Conservation (phyloP, 2,329 filamentous ascomycete genomes). For the Dryadomyces quercus-mongolicae region DNA sequence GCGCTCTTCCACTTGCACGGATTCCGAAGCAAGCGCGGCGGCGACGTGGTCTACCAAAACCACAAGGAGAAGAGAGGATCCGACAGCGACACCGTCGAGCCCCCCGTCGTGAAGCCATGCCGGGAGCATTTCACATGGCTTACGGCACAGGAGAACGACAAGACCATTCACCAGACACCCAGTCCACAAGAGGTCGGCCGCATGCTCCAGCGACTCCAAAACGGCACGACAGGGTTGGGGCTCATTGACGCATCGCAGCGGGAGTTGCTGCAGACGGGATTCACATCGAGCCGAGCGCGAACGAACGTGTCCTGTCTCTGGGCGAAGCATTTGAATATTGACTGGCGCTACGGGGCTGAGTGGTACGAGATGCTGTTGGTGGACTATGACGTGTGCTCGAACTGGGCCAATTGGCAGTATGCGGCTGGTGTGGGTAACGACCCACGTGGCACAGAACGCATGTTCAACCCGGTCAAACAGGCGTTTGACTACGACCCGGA, state of each 20-base stretch:
- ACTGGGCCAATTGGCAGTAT: conserved; percentile 81
- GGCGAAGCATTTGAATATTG: conserved; percentile 58
- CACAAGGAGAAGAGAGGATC: background rate
- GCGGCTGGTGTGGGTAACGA: conserved; percentile 71
- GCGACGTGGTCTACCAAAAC: background rate
- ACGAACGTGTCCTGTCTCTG: conserved; percentile 70
- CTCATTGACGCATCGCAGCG: conserved; percentile 68
- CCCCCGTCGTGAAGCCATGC: conserved; percentile 14
- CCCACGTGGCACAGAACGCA: conserved; percentile 55
- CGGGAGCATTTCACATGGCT: conserved; percentile 28
- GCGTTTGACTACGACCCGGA: conserved; percentile 63
- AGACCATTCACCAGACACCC: conserved; percentile 23
- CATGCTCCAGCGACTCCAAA: conserved; percentile 45
- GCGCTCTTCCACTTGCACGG: conserved; percentile 55
- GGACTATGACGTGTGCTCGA: conserved; percentile 65
- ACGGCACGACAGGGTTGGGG: conserved; percentile 61
- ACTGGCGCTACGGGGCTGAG: conserved; percentile 63
- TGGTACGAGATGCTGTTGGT: conserved; percentile 68
- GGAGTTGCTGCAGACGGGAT: conserved; percentile 63
- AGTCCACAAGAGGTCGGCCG: conserved; percentile 29
- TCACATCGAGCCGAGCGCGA: conserved; percentile 63
- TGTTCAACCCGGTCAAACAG: conserved; percentile 76
- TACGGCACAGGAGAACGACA: conserved; percentile 21
- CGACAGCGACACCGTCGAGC: background rate
- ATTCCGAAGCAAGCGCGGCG: conserved; percentile 30